phyloP scores from a whole-genome alignment of 495 filamentous ascomycete species.

The Xylaria longipes region DNA sequence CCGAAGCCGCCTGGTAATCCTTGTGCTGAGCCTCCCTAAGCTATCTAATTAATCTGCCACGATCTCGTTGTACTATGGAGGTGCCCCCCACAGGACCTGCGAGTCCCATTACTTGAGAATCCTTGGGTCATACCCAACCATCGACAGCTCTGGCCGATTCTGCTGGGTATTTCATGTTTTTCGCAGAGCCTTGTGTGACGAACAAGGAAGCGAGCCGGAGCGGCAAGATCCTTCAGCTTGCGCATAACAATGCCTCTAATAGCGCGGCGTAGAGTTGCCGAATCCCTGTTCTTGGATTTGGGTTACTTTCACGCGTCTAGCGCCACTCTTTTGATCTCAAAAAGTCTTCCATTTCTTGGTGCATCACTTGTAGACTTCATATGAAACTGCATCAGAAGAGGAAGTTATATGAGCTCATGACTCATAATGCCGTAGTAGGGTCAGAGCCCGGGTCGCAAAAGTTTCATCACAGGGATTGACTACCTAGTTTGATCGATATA shows the following conservation, averaged over 20 bases:
- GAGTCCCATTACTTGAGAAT: slow-evolving; percentile 32
- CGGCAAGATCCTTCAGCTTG: slow-evolving; percentile 33
- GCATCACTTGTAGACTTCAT: not conserved
- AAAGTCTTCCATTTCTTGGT: slow-evolving; percentile 1
- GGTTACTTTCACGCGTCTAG: slow-evolving; percentile 42
- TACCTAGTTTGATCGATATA: slow-evolving; percentile 43
- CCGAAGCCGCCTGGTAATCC: slow-evolving; percentile 27
- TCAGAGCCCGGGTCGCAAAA: slow-evolving; percentile 9
- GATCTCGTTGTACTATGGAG: slow-evolving; percentile 34
- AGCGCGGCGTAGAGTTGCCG: slow-evolving; percentile 39
- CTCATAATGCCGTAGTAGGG: slow-evolving; percentile 6
- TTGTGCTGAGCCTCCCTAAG: slow-evolving; percentile 30
- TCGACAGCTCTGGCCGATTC: slow-evolving; percentile 3
- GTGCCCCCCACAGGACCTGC: slow-evolving; percentile 13
- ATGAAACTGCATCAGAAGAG: slow-evolving; percentile 7
- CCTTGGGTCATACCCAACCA: slow-evolving; percentile 25
- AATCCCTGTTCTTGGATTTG: slow-evolving; percentile 42
- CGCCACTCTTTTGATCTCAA: slow-evolving; percentile 34
- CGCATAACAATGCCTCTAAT: slow-evolving; percentile 33
- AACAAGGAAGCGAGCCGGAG: slow-evolving; percentile 22
- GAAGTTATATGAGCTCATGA: not conserved
- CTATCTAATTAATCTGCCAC: slow-evolving; percentile 36
- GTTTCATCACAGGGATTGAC: slow-evolving; percentile 17
- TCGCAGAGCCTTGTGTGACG: slow-evolving; percentile 23
- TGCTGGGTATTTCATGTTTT: slow-evolving; percentile 3